Evolutionary conservation across 495 filamentous ascomycete genomes (phyloP).

Genomic region (Pyrenula massariospora): DNA sequence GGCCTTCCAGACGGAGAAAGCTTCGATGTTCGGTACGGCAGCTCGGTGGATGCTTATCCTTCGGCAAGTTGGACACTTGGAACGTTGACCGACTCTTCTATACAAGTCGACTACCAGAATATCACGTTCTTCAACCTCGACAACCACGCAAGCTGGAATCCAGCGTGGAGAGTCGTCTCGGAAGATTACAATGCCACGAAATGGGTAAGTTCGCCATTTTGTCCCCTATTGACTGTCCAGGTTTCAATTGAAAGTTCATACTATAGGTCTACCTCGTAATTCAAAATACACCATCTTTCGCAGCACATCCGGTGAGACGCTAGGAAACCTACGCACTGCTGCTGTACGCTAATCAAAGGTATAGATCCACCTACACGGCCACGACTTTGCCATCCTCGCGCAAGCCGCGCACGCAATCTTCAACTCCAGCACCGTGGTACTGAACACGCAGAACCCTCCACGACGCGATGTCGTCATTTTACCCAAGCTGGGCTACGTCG

Average conservation of each 20-base stretch:
- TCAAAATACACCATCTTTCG: not conserved
- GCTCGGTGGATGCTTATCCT: not conserved
- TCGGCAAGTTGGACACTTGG: not conserved
- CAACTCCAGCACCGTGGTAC: slow-evolving; percentile 11
- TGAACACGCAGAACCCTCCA: slow-evolving; percentile 24
- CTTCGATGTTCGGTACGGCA: not conserved
- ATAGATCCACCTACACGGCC: slow-evolving; percentile 41
- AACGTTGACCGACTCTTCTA: not conserved
- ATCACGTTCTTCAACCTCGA: not conserved
- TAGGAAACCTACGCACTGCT: not conserved
- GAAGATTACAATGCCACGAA: not conserved
- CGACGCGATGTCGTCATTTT: slow-evolving; percentile 51
- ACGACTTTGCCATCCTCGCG: slow-evolving; percentile 46
- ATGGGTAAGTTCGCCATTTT: not conserved
- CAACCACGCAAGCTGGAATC: not conserved
- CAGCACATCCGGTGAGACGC: not conserved
- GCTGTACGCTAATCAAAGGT: not conserved
- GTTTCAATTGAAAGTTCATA: not conserved
- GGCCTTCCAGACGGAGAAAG: not conserved
- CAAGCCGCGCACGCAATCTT: slow-evolving; percentile 20
- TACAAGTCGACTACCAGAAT: not conserved
- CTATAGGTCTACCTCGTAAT: not conserved
- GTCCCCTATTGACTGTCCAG: not conserved
- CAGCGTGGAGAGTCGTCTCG: not conserved
- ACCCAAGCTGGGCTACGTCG: slow-evolving; percentile 28